These are phyloP conservation scores for Phytomonas francai DNA, from an alignment of 208 protist genomes.

Conservation along the genomic window DNA sequence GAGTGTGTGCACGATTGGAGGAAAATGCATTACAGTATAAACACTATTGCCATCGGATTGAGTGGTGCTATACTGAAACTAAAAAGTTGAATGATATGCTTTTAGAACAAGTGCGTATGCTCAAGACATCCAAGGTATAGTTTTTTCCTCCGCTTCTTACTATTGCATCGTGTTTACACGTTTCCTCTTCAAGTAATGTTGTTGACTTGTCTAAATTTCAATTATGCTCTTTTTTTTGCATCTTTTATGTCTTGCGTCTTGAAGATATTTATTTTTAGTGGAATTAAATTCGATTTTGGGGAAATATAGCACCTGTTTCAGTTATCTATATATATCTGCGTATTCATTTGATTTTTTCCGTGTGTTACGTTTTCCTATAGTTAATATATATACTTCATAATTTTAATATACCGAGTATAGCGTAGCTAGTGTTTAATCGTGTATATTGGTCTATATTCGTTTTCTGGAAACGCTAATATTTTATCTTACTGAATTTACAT, in stretches of 20 bases:
- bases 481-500: background rate
- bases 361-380: background rate
- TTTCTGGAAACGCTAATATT: background rate
- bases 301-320: background rate
- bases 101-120: background rate
- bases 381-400: background rate
- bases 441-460: background rate
- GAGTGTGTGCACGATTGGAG: background rate
- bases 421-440: background rate
- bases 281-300: background rate
- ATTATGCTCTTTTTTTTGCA: background rate
- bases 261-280: slow-evolving; percentile 1
- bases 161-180: background rate
- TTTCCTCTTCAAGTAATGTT: background rate
- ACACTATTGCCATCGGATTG: background rate
- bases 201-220: slow-evolving; percentile 2
- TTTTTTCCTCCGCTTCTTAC: background rate
- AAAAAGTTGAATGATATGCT: slow-evolving; percentile 1
- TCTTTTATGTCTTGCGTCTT: slow-evolving; percentile 3
- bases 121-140: background rate
- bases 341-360: background rate
- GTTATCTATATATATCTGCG: background rate
- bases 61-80: background rate
- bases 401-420: background rate
- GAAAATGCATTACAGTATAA: background rate